A percentile compares a stretch with the other conserved stretches of the same genome.
phyloP scores from a whole-genome alignment of 768 basidiomycete genomes.

The Hericium alpestre region DNA sequence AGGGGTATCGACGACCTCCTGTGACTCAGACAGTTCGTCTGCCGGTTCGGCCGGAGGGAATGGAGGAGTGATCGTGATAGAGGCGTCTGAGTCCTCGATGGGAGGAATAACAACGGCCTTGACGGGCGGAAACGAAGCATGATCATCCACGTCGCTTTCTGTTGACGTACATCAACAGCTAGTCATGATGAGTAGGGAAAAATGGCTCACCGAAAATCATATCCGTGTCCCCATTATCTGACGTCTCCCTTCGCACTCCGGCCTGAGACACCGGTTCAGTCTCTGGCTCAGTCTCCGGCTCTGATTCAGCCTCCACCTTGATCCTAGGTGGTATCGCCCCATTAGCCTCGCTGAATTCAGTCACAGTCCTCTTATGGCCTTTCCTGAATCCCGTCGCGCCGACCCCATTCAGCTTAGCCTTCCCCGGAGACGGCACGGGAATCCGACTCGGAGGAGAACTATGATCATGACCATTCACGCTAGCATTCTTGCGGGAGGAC shows the following conservation, averaged over 20 bases:
- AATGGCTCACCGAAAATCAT: slow-evolving; percentile 4
- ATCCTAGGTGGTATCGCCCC: slow-evolving; percentile 17
- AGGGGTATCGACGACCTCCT: not conserved
- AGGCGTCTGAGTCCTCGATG: slow-evolving; percentile 12
- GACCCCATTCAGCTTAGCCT: slow-evolving; percentile 17
- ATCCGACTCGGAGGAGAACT: slow-evolving; percentile 27
- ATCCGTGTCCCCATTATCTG: not conserved
- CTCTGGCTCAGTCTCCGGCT: not conserved
- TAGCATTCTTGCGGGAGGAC: slow-evolving; percentile 7
- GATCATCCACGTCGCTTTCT: slow-evolving; percentile 30
- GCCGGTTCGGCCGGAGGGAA: not conserved
- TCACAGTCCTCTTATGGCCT: slow-evolving; percentile 18
- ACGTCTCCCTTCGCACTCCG: not conserved
- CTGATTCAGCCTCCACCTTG: slow-evolving; percentile 4
- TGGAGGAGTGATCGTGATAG: slow-evolving; percentile 1
- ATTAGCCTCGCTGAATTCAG: slow-evolving; percentile 19
- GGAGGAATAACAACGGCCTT: slow-evolving; percentile 8
- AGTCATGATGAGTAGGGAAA: slow-evolving; percentile 12
- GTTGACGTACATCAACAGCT: slow-evolving; percentile 6
- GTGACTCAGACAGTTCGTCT: not conserved
- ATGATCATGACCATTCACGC: not conserved
- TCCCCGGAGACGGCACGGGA: slow-evolving; percentile 32
- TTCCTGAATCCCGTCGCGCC: slow-evolving; percentile 10
- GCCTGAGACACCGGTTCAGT: not conserved
- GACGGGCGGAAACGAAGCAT: slow-evolving; percentile 8